Conservation (phyloP, 2,329 filamentous ascomycete species). For the Aureobasidium pullulans region DNA sequence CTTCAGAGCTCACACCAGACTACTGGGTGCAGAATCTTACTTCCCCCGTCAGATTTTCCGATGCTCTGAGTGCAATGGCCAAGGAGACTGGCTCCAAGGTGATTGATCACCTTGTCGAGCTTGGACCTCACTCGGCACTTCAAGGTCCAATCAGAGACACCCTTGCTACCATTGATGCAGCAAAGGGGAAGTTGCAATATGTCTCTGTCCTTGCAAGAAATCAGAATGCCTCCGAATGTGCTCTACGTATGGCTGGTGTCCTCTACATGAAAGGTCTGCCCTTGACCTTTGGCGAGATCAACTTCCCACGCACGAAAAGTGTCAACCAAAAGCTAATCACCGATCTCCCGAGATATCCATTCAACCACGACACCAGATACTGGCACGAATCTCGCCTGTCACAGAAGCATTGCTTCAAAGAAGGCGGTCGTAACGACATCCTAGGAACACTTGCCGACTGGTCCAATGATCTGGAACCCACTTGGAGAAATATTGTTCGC, state of each 20-base stretch:
- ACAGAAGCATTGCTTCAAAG: constrained; percentile 5
- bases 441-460: constrained; percentile 10
- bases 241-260: constrained; percentile 1
- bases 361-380: constrained; percentile 15
- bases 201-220: constrained; percentile 5
- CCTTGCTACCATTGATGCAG: constrained; percentile 21
- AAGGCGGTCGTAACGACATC: constrained; percentile 1
- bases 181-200: constrained; percentile 7
- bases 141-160: constrained; percentile 28
- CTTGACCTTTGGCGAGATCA: not conserved
- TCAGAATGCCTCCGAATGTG: not conserved
- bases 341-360: constrained; percentile 17
- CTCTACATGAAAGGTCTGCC: constrained; percentile 1
- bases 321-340: constrained; percentile 3
- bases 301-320: constrained; percentile 3
- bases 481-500: constrained; percentile 25
- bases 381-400: constrained; percentile 16
- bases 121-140: constrained; percentile 40
- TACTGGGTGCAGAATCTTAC: constrained; percentile 45
- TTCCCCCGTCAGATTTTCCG: constrained; percentile 37
- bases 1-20: constrained; percentile 16
- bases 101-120: constrained; percentile 30
- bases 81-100: not conserved
- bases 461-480: constrained; percentile 10
- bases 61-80: constrained; percentile 28